Percentiles rank a stretch among this genome's conserved stretches.
Conservation (phyloP, 306 rosid species). For the Citrullus amarus region DNA sequence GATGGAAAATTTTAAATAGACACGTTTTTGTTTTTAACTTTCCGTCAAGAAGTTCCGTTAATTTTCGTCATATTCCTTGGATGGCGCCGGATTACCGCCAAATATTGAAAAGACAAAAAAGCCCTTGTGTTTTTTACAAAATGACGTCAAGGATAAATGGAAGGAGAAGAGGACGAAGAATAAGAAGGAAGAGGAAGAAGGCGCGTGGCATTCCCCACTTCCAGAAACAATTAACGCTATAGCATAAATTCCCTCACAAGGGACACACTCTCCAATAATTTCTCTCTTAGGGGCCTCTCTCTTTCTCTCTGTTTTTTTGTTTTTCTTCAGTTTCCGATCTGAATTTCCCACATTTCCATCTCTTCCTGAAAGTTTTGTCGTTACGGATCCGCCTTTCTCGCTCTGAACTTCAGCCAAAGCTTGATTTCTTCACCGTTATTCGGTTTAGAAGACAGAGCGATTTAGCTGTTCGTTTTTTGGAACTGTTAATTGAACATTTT, state of each 20-base stretch:
- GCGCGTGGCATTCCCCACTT: background rate
- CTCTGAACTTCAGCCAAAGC: conserved; percentile 9
- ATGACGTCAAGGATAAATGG: background rate
- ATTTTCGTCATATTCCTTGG: background rate
- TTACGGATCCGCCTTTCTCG: background rate
- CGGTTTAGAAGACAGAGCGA: background rate
- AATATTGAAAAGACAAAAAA: background rate
- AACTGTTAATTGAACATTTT: background rate
- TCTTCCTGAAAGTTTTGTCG: background rate
- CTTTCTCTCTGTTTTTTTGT: background rate
- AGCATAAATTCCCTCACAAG: conserved; percentile 2
- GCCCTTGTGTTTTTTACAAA: background rate
- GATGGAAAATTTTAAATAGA: background rate
- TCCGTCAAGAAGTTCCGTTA: background rate
- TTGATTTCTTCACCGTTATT: background rate
- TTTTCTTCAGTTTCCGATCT: background rate
- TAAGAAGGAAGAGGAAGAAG: background rate
- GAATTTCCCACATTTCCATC: conserved; percentile 3
- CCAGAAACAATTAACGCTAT: background rate
- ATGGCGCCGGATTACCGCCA: conserved; percentile 6
- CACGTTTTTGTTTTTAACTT: background rate
- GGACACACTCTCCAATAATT: background rate
- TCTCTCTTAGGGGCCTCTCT: background rate
- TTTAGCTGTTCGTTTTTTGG: background rate
- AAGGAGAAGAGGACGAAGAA: background rate